Evolutionary conservation across 345 rosid species (phyloP), one percentile per base, ranked within the genome.

Genomic region (Hypericum androsaemum): DNA sequence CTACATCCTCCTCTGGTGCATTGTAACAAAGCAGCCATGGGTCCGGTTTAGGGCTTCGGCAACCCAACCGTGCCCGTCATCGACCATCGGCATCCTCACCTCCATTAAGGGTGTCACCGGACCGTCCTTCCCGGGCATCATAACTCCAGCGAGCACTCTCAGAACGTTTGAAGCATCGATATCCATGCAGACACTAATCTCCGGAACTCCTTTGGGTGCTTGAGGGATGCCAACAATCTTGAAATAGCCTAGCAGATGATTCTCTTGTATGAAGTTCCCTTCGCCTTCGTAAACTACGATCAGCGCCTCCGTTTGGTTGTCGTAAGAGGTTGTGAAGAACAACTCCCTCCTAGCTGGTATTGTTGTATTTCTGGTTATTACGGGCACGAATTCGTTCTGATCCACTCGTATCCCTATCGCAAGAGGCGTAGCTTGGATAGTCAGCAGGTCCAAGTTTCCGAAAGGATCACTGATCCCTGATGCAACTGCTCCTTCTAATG

Each of bases 111-210:
- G 92, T 62, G 72, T 72, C 13, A 66, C 81, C 0, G 87, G 92
- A 52, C 61, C 82, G 12, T 64, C 77, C 7, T 54, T 58, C 6
- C 89, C 88, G 0, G 92, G 89, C 69, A 90, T 59, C 51, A 72
- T 42, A 7, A 80, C 84, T 35, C 87, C 90, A 7, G 80, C 89
- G 47, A 82, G 59, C 59, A 80, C 89, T 47, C 89, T 58, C 61
- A 87, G 58, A 17, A 73, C 73, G 43, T 78, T 80, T 0, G 80
- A 79, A 0, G 95, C 85, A 74, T 90, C 88, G 0, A 90, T 82
- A 67, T 90, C 96, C 89, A 87, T 79, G 59, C 96, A 84, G n/a
- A 90, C 80, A 12, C 67, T 79, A 56, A 90, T 79, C 84, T 87
- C 89, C 0, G 96, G 88, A 57, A 77, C 79, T 57, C 96, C 96